Conservation (phyloP, 805 yeast species). For the Starmerella etchellsii region DNA sequence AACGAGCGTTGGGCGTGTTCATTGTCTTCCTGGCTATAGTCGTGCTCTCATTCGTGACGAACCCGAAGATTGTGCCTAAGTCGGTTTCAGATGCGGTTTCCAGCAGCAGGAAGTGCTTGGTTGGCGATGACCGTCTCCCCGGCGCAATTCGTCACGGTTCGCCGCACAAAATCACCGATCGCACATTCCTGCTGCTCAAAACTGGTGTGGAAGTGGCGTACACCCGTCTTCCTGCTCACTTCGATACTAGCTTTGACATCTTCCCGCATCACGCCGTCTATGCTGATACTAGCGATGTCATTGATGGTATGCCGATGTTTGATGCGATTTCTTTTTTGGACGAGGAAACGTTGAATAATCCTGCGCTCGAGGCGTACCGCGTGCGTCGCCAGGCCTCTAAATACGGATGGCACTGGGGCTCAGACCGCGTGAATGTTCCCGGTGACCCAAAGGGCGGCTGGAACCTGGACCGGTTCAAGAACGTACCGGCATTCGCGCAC, state of each 20-base stretch:
- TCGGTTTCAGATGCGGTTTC: not conserved
- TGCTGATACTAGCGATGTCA: conserved; percentile 26
- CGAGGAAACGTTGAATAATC: conserved; percentile 17
- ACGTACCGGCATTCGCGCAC: conserved; percentile 29
- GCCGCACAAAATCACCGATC: conserved; percentile 1
- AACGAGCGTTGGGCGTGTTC: not conserved
- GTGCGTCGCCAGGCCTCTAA: conserved; percentile 19
- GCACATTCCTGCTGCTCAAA: conserved; percentile 28
- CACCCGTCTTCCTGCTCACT: conserved; percentile 29
- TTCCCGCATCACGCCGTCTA: conserved; percentile 27
- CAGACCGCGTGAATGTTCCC: conserved; percentile 5
- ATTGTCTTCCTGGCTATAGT: not conserved
- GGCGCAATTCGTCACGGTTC: too few relatives aligned
- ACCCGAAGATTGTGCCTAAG: not conserved
- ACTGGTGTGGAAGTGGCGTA: conserved; percentile 29
- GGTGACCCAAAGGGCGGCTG: conserved; percentile 22
- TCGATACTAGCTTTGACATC: conserved; percentile 26
- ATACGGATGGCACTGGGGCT: conserved; percentile 20
- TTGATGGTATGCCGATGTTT: conserved; percentile 27
- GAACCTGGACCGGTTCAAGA: conserved; percentile 30
- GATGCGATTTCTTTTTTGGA: conserved; percentile 25
- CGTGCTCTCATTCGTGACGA: not conserved
- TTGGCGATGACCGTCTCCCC: too few relatives aligned
- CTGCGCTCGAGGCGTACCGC: conserved; percentile 21
- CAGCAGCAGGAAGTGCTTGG: too few relatives aligned